Percentiles rank a stretch among this genome's conserved stretches.
Evolutionary conservation across 139 green algal species (phyloP).

Genomic region (Tetradesmus obliquus): DNA sequence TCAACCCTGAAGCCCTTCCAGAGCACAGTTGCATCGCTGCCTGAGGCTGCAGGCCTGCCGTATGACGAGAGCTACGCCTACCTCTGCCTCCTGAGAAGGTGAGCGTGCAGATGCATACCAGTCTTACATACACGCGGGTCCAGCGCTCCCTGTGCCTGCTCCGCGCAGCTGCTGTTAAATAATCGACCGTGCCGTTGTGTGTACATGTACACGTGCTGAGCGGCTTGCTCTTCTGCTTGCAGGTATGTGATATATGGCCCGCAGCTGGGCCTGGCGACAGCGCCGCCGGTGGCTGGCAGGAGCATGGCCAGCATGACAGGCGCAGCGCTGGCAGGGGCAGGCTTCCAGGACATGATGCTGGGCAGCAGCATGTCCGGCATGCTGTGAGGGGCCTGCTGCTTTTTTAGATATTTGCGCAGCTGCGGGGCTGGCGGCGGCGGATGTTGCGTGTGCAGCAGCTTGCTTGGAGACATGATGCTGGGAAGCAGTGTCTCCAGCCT

Average conservation of each 20-base stretch:
- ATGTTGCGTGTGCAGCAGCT: no score
- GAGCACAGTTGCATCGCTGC: constrained; percentile 22
- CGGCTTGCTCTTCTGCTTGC: no score
- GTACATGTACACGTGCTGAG: no score
- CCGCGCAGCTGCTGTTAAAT: no score
- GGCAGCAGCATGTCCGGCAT: not conserved
- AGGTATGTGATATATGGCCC: constrained; percentile 34
- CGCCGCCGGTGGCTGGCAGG: not conserved
- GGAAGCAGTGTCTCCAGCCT: no score
- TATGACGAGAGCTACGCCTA: constrained; percentile 43
- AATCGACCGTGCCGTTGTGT: no score
- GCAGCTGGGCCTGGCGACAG: constrained; percentile 25
- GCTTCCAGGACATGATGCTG: not conserved
- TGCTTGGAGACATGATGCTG: no score
- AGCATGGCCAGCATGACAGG: constrained; percentile 1
- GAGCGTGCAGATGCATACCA: no score
- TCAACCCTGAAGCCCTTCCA: constrained; percentile 27
- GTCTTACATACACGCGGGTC: no score
- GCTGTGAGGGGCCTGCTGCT: not conserved
- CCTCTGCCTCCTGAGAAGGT: constrained; percentile 24
- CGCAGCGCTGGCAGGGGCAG: not conserved
- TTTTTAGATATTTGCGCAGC: no score
- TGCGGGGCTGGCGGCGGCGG: no score
- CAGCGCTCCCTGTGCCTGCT: no score
- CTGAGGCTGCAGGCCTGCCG: constrained; percentile 36